These are phyloP conservation scores for Aquanectria penicillioides DNA, from an alignment of 2,329 filamentous ascomycete species.

Conservation along the genomic window DNA sequence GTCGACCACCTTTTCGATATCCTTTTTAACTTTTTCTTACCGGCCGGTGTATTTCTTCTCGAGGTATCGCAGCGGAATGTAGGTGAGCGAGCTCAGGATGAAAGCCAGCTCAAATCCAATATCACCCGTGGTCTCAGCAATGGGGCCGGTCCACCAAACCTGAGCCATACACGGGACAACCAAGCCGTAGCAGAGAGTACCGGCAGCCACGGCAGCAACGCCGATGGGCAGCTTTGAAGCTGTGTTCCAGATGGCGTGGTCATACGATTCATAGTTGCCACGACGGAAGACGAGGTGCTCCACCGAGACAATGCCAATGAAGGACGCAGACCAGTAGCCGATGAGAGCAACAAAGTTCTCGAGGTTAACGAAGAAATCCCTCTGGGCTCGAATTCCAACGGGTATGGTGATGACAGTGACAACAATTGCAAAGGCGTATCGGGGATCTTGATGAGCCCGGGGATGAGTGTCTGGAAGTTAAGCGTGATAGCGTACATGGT, in stretches of 20 bases:
- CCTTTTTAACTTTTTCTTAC: slow-evolving; percentile 16
- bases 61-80: slow-evolving; percentile 57
- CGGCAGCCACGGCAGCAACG: slow-evolving; percentile 58
- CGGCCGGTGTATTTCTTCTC: slow-evolving; percentile 52
- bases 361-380: slow-evolving; percentile 66
- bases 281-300: slow-evolving; percentile 62
- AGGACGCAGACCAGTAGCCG: slow-evolving; percentile 68
- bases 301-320: slow-evolving; percentile 58
- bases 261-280: slow-evolving; percentile 55
- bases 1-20: neutral
- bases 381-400: slow-evolving; percentile 64
- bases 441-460: slow-evolving; percentile 64
- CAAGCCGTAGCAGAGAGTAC: slow-evolving; percentile 57
- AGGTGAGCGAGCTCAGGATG: slow-evolving; percentile 58
- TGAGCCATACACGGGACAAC: slow-evolving; percentile 70
- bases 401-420: slow-evolving; percentile 69
- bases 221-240: slow-evolving; percentile 57
- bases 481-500: slow-evolving; percentile 71
- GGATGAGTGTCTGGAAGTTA: slow-evolving; percentile 71
- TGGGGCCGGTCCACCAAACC: slow-evolving; percentile 69
- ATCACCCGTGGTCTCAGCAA: slow-evolving; percentile 69
- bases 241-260: slow-evolving; percentile 59
- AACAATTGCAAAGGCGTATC: slow-evolving; percentile 66
- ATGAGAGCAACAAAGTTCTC: slow-evolving; percentile 67
- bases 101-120: slow-evolving; percentile 74